Evolutionary conservation across 257 asterid genomes (phyloP), one percentile per base, ranked within the genome.

Genomic region (Apocynum venetum): DNA sequence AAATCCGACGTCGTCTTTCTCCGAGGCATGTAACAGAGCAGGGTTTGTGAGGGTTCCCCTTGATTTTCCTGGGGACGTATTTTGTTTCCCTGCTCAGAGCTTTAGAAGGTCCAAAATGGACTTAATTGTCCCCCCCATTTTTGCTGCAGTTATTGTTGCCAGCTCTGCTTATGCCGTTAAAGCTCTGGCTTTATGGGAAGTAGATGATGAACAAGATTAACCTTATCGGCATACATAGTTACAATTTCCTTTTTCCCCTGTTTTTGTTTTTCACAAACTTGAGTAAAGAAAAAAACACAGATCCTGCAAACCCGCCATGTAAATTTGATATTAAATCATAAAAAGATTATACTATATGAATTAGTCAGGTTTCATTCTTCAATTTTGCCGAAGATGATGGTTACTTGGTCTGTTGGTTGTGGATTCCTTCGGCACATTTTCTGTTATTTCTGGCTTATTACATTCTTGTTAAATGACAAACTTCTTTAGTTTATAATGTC

Each of bases 171-270:
- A 84, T 52, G 85, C 86, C 51, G 89, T 94, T 64, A 91, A 83
- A 78, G 98, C 94, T 55, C 49, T 92, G 70, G 97, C 93, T 31
- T 83, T 94, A 59, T 86, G 96, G 91, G 97, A 94, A 78, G 90
- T 56, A 71, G 91, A 91, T 35, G 85, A 90, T 78, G 87, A 83
- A 6, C 15, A 77, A 13, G 77, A 75, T 51, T 67, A 80, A 17
- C 10, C 40, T 35, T 35, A 25, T 10, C 14, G 0, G 13, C 48
- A 36, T 7, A 10, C 13, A n/a, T 13, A 12, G 4, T 15, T 13
- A 2, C 10, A 25, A 3, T 11, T 11, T 0, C 15, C 19, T 57
- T 41, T 6, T 3, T 6, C 25, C 6, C 46, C 40, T 1, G 31
- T 31, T 3, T 56, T 51, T 13, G 15, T 51, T 9, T n/a, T 57